Percentiles rank a stretch among this genome's conserved stretches.
These are phyloP conservation scores for Hypomyces rosellus DNA, from an alignment of 2,329 filamentous ascomycete genomes.

Conservation along the genomic window DNA sequence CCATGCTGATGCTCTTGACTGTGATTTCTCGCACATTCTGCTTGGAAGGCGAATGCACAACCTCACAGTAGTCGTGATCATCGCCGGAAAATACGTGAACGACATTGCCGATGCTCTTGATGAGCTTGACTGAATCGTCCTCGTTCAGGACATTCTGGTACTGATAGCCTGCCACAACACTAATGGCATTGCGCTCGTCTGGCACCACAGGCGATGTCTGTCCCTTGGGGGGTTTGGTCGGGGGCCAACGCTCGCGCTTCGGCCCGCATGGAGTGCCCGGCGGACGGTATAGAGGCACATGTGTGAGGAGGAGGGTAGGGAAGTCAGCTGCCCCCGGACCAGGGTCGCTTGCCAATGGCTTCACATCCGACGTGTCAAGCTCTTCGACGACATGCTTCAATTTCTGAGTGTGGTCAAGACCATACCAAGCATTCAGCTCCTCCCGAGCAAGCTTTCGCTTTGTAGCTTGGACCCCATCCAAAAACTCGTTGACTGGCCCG, in stretches of 20 bases:
- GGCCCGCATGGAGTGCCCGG: constrained; percentile 84
- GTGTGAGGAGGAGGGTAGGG: constrained; percentile 82
- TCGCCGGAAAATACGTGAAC: constrained; percentile 88
- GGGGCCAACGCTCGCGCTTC: constrained; percentile 75
- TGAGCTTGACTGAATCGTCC: constrained; percentile 66
- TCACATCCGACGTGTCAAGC: constrained; percentile 37
- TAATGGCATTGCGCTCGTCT: constrained; percentile 73
- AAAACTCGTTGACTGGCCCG: constrained; percentile 68
- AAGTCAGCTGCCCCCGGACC: constrained; percentile 53
- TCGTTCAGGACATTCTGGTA: constrained; percentile 91
- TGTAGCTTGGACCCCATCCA: constrained; percentile 56
- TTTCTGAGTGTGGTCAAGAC: constrained; percentile 47
- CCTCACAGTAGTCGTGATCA: constrained; percentile 95
- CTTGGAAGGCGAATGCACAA: constrained; percentile 67
- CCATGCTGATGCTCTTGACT: constrained; percentile 91
- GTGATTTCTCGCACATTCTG: constrained; percentile 74
- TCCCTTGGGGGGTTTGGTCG: constrained; percentile 54
- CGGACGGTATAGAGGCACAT: constrained; percentile 81
- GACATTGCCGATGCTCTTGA: constrained; percentile 75
- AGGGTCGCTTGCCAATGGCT: constrained; percentile 28
- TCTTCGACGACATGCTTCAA: constrained; percentile 57
- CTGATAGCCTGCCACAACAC: constrained; percentile 75
- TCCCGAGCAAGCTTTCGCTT: constrained; percentile 64
- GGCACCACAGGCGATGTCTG: constrained; percentile 46
- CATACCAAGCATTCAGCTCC: constrained; percentile 60